These are phyloP conservation scores for Phytophthora hibernalis DNA, from an alignment of 352 stramenopile genomes.

Conservation along the genomic window DNA sequence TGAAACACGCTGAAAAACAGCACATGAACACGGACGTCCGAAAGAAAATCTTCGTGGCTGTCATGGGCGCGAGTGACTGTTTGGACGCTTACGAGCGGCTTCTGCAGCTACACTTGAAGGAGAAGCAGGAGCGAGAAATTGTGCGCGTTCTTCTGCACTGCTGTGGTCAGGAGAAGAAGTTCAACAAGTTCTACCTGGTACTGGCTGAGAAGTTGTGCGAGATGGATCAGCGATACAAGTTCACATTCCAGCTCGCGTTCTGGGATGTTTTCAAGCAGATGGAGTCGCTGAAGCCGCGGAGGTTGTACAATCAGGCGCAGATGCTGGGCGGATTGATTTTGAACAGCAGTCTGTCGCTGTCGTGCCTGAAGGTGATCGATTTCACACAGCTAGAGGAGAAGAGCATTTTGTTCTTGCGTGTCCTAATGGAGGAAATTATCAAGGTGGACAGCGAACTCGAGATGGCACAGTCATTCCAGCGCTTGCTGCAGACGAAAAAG, in stretches of 20 bases:
- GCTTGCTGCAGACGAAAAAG: constrained; percentile 84
- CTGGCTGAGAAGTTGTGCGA: constrained; percentile 94
- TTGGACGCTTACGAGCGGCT: constrained; percentile 97
- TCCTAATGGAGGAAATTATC: constrained; percentile 81
- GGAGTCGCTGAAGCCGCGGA: constrained; percentile 79
- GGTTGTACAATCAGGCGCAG: constrained; percentile 91
- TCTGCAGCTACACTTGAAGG: constrained; percentile 89
- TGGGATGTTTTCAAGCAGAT: constrained; percentile 98
- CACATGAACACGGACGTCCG: constrained; percentile 98
- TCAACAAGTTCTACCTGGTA: constrained; percentile 97
- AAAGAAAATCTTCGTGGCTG: constrained; percentile 96
- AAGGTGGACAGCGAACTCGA: constrained; percentile 69
- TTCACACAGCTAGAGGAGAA: constrained; percentile 91
- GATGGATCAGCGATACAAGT: constrained; percentile 95
- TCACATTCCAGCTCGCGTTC: constrained; percentile 96
- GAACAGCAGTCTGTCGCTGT: constrained; percentile 73
- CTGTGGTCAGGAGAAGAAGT: constrained; percentile 83
- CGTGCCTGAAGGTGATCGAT: constrained; percentile 93
- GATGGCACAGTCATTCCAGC: constrained; percentile 78
- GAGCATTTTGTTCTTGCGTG: constrained; percentile 90
- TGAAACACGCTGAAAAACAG: constrained; percentile 94
- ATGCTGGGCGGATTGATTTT: constrained; percentile 84
- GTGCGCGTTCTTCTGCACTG: constrained; percentile 96
- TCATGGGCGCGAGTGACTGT: constrained; percentile 96
- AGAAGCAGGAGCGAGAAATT: constrained; percentile 94